Conservation (phyloP, 75 land plant genomes). For the Pinus tabuliformis region DNA sequence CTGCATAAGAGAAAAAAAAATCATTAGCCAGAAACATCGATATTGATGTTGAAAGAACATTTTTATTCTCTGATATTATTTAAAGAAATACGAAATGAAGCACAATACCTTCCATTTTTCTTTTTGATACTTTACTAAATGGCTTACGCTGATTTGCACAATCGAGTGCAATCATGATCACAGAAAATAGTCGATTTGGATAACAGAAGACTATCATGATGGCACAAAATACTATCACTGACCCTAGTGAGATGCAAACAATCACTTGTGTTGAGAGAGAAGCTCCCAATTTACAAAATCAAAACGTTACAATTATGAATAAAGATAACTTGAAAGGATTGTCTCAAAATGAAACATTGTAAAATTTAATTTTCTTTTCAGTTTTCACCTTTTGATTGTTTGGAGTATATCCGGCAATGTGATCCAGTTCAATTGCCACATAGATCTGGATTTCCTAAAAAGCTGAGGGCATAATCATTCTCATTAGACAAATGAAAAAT, state of each 20-base stretch:
- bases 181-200: constrained; percentile 10
- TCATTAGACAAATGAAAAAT: background rate
- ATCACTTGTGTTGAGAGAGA: background rate
- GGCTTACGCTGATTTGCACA: constrained; percentile 34
- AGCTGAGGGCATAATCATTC: constrained; percentile 24
- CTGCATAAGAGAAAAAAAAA: constrained; percentile 30
- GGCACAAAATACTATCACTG: constrained; percentile 48
- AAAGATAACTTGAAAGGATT: background rate
- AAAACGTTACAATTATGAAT: constrained; percentile 19
- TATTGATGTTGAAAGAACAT: background rate
- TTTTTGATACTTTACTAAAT: constrained; percentile 13
- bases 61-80: constrained; percentile 23
- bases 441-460: constrained; percentile 41
- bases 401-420: constrained; percentile 2
- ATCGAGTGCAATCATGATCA: constrained; percentile 56
- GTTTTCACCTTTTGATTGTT: constrained; percentile 34
- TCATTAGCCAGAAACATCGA: background rate
- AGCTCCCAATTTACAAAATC: background rate
- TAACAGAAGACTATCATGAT: constrained; percentile 48
- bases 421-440: constrained; percentile 23
- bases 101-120: too few species aligned
- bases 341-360: background rate
- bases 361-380: background rate
- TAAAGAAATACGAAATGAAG: constrained; percentile 11
- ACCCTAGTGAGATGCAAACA: constrained; percentile 57